Percentiles rank a stretch among this genome's conserved stretches.
Conservation (phyloP, 2,329 filamentous ascomycete species). For the Purpureocillium takamizusanense region DNA sequence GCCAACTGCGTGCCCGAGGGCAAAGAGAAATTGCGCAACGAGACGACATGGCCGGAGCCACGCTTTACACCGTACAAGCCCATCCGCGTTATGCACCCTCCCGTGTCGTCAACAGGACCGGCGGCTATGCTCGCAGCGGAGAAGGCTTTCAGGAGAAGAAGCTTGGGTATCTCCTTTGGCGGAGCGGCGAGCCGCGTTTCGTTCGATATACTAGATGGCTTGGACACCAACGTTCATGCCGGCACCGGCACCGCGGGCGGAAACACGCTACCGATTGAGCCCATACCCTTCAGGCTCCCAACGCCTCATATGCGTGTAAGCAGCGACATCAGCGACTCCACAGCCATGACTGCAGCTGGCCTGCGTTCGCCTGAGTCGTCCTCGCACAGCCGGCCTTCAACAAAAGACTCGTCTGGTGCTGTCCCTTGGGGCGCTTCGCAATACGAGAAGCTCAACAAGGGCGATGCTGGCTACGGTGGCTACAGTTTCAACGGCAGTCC, state of each 20-base stretch:
- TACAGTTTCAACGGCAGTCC: conserved; percentile 32
- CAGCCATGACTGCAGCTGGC: conserved; percentile 11
- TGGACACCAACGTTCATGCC: conserved; percentile 8
- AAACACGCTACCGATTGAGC: conserved; percentile 32
- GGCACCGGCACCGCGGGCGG: conserved; percentile 14
- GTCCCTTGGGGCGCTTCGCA: conserved; percentile 20
- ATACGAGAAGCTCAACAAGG: conserved; percentile 62
- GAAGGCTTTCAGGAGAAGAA: conserved; percentile 49
- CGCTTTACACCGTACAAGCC: conserved; percentile 79
- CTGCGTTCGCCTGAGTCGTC: conserved; percentile 17
- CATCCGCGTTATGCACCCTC: conserved; percentile 39
- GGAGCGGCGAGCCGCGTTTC: conserved; percentile 13
- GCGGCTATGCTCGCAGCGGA: conserved; percentile 47
- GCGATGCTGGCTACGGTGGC: conserved; percentile 54
- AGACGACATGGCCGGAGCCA: conserved; percentile 82
- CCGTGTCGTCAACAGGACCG: conserved; percentile 26
- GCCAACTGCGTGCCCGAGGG: conserved; percentile 93
- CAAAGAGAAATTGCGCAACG: conserved; percentile 84
- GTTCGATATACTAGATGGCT: conserved; percentile 25
- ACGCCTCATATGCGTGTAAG: conserved; percentile 19
- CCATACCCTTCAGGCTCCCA: conserved; percentile 39
- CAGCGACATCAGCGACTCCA: conserved; percentile 21
- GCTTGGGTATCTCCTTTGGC: conserved; percentile 38
- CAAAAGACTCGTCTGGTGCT: conserved; percentile 21
- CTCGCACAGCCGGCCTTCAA: conserved; percentile 23